These are phyloP conservation scores for Auricularia heimuer DNA, from an alignment of 768 basidiomycete species.

Conservation along the genomic window DNA sequence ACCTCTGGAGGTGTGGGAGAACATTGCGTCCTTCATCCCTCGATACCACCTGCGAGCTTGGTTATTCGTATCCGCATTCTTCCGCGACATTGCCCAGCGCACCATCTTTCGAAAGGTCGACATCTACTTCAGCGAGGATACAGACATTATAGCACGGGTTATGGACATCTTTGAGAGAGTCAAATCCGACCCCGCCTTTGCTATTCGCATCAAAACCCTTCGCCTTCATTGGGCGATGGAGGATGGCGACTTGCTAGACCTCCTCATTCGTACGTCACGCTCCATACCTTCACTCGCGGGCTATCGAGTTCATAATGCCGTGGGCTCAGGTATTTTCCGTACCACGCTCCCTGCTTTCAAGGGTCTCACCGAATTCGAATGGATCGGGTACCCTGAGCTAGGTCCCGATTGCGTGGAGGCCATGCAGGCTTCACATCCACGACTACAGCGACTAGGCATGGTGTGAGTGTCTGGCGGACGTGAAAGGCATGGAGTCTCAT, in stretches of 20 bases:
- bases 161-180: constrained; percentile 60
- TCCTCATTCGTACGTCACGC: constrained; percentile 40
- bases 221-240: constrained; percentile 62
- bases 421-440: constrained; percentile 42
- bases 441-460: constrained; percentile 46
- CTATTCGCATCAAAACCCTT: constrained; percentile 46
- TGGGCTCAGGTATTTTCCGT: constrained; percentile 42
- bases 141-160: constrained; percentile 46
- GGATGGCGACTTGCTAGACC: constrained; percentile 55
- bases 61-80: constrained; percentile 55
- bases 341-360: constrained; percentile 55
- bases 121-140: constrained; percentile 56
- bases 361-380: constrained; percentile 53
- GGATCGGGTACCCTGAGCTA: constrained; percentile 70
- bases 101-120: constrained; percentile 60
- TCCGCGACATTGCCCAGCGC: constrained; percentile 53
- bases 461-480: constrained; percentile 30
- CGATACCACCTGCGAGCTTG: constrained; percentile 60
- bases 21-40: constrained; percentile 50
- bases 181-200: constrained; percentile 52
- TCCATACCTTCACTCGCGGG: neutral
- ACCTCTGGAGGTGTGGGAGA: constrained; percentile 60
- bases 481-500: neutral
- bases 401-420: constrained; percentile 56
- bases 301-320: neutral